These are phyloP conservation scores for Candida ulmi DNA, from an alignment of 805 yeast genomes.

Conservation along the genomic window DNA sequence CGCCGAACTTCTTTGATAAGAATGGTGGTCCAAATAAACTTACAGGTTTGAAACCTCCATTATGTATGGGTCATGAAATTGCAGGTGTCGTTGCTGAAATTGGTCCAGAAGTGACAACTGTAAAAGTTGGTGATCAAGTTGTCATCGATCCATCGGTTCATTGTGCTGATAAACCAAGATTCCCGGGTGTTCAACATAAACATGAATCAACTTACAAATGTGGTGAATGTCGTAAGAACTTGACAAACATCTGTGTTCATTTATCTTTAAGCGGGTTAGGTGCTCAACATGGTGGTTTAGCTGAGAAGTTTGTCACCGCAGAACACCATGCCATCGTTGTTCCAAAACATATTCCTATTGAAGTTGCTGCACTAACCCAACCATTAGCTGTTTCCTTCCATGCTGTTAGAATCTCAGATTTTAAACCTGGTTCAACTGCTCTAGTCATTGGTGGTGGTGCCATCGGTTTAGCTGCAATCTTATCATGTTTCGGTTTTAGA, in stretches of 20 bases:
- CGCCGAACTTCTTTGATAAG: constrained; percentile 52
- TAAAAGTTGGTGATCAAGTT: constrained; percentile 51
- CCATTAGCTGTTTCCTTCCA: constrained; percentile 60
- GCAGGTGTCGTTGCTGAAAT: constrained; percentile 39
- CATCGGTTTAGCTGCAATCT: constrained; percentile 43
- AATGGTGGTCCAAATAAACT: constrained; percentile 32
- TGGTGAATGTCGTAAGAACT: constrained; percentile 43
- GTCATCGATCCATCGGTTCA: constrained; percentile 59
- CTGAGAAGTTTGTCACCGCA: constrained; percentile 41
- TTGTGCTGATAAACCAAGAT: constrained; percentile 42
- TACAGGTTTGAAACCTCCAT: constrained; percentile 36
- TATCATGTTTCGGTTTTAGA: constrained; percentile 43
- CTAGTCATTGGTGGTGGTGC: constrained; percentile 52
- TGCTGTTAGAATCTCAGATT: constrained; percentile 38
- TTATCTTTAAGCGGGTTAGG: constrained; percentile 51
- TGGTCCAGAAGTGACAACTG: constrained; percentile 39
- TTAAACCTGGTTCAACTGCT: constrained; percentile 39
- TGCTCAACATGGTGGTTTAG: constrained; percentile 49
- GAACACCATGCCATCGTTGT: constrained; percentile 34
- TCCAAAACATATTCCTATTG: constrained; percentile 35
- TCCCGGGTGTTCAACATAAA: constrained; percentile 26
- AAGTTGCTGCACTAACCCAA: constrained; percentile 48
- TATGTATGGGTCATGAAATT: constrained; percentile 51
- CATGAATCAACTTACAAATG: constrained; percentile 30
- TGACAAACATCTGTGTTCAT: constrained; percentile 46